Percentiles rank a stretch among this genome's conserved stretches.
Conservation (phyloP, 2,329 filamentous ascomycete genomes). For the Colletotrichum theobromicola region DNA sequence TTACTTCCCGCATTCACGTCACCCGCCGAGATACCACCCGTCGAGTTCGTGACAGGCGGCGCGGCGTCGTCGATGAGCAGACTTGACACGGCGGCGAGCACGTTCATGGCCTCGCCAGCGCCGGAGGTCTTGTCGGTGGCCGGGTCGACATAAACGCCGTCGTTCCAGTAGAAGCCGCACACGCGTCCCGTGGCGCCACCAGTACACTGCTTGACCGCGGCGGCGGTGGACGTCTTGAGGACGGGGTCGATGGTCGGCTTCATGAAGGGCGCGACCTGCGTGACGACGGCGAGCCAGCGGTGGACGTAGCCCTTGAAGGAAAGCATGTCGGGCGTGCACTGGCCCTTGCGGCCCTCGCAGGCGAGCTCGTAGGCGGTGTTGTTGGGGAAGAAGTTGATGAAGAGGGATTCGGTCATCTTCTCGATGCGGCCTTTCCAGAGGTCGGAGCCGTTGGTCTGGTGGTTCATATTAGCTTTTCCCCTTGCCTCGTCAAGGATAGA, state of each 20-base stretch:
- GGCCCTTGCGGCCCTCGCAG: constrained; percentile 61
- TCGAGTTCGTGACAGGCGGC: constrained; percentile 48
- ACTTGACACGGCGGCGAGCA: constrained; percentile 58
- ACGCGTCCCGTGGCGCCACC: constrained; percentile 61
- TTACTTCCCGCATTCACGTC: constrained; percentile 44
- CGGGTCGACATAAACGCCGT: constrained; percentile 47
- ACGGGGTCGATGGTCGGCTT: constrained; percentile 59
- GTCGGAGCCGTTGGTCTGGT: constrained; percentile 54
- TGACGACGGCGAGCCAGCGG: constrained; percentile 67
- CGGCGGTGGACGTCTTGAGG: constrained; percentile 61
- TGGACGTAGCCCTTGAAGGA: constrained; percentile 76
- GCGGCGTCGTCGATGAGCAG: constrained; percentile 47
- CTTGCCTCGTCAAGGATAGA: background rate
- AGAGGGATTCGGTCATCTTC: constrained; percentile 55
- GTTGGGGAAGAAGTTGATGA: constrained; percentile 59
- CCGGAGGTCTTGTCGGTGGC: constrained; percentile 59
- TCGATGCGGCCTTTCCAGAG: constrained; percentile 63
- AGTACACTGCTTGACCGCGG: constrained; percentile 67
- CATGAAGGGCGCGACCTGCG: constrained; percentile 67
- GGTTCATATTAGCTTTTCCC: constrained; percentile 15
- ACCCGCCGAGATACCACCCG: constrained; percentile 55
- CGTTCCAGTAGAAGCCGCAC: constrained; percentile 70
- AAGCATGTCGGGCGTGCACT: constrained; percentile 74
- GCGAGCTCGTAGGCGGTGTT: constrained; percentile 69
- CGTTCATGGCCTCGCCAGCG: constrained; percentile 65